Conservation (phyloP, 163 green algal species). For the Botryococcus braunii region DNA sequence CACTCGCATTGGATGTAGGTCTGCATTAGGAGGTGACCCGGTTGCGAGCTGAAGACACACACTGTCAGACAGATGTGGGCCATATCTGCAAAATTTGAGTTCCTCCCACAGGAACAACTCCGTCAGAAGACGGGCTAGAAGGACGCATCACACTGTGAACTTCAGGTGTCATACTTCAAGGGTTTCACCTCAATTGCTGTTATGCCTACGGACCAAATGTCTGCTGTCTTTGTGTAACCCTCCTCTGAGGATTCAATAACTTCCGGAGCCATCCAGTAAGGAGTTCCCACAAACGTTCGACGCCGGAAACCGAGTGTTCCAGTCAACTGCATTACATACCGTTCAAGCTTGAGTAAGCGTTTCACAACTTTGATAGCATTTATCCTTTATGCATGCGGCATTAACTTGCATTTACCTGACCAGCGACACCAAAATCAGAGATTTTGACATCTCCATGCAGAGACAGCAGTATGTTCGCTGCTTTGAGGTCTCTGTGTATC, state of each 20-base stretch:
- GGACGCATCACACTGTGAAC: background rate
- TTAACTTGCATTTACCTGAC: constrained; percentile 79
- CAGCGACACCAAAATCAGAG: constrained; percentile 89
- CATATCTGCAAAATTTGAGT: background rate
- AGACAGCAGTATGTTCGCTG: constrained; percentile 85
- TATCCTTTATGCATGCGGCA: no score
- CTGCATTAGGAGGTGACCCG: constrained; percentile 68
- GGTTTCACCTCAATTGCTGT: constrained; percentile 78
- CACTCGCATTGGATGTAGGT: constrained; percentile 82
- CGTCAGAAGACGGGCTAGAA: background rate
- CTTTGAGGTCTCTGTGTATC: constrained; percentile 81
- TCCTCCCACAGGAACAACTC: background rate
- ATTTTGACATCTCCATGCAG: constrained; percentile 71
- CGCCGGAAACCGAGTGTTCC: constrained; percentile 77
- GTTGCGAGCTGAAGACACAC: constrained; percentile 63
- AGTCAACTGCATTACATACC: no score
- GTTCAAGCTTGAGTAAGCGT: no score
- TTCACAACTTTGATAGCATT: no score
- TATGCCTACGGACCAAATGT: constrained; percentile 94
- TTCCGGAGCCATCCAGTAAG: constrained; percentile 91
- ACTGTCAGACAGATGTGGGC: background rate
- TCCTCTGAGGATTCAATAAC: constrained; percentile 64
- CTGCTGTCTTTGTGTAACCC: constrained; percentile 75
- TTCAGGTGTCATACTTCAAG: background rate
- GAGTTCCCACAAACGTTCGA: constrained; percentile 91